Conservation (phyloP, 106 monocot genomes). For the Dioscorea zingiberensis region DNA sequence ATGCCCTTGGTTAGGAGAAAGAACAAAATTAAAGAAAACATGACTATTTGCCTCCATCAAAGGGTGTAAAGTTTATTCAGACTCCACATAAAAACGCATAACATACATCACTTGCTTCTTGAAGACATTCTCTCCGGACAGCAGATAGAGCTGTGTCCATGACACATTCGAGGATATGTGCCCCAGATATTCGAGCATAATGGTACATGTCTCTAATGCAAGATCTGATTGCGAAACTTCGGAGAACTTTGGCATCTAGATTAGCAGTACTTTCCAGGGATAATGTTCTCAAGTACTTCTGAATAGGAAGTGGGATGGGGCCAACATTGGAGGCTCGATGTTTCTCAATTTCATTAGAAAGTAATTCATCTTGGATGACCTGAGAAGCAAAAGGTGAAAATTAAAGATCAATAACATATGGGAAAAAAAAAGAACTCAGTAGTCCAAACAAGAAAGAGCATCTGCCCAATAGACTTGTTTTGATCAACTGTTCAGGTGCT, state of each 20-base stretch:
- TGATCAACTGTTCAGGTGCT: too few relatives aligned
- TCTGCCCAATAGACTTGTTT: too few relatives aligned
- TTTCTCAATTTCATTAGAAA: constrained; percentile 63
- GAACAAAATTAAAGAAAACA: neutral
- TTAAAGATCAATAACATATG: too few relatives aligned
- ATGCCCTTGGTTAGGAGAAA: neutral
- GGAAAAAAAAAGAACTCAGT: too few relatives aligned
- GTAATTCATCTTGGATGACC: constrained; percentile 71
- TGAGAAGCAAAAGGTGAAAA: constrained; percentile 23
- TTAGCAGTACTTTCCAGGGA: constrained; percentile 11
- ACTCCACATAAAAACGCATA: neutral
- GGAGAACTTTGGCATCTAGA: constrained; percentile 17
- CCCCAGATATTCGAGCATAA: constrained; percentile 67
- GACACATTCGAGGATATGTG: constrained; percentile 73
- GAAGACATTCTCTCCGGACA: constrained; percentile 59
- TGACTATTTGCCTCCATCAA: neutral
- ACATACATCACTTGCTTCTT: constrained; percentile 90
- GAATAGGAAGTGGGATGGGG: constrained; percentile 55
- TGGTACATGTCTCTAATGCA: constrained; percentile 87
- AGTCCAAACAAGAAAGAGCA: too few relatives aligned
- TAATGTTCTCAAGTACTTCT: constrained; percentile 61
- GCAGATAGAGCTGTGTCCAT: constrained; percentile 65
- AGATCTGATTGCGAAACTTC: constrained; percentile 24
- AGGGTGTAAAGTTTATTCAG: neutral
- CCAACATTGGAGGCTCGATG: constrained; percentile 34